phyloP scores from a whole-genome alignment of 345 rosid species.

The Ceriops decandra region DNA sequence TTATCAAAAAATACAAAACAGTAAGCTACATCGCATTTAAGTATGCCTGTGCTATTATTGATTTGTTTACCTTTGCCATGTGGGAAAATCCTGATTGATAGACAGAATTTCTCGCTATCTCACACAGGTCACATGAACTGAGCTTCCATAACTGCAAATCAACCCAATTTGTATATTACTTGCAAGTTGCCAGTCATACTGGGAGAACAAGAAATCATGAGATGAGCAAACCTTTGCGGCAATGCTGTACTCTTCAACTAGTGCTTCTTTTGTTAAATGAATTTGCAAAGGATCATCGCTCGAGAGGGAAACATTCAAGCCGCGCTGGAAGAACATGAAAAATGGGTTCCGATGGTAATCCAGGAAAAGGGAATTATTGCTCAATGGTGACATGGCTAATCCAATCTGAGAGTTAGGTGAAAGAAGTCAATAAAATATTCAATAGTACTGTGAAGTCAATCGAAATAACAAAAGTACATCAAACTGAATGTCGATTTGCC shows the following conservation, averaged over 20 bases:
- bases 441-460: not conserved
- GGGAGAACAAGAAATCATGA: not conserved
- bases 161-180: not conserved
- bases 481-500: not conserved
- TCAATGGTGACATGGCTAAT: slow-evolving; percentile 52
- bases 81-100: slow-evolving; percentile 53
- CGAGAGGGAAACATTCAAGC: slow-evolving; percentile 52
- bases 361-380: slow-evolving; percentile 58
- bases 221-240: slow-evolving; percentile 44
- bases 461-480: not conserved
- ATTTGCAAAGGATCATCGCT: slow-evolving; percentile 55
- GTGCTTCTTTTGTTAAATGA: slow-evolving; percentile 53
- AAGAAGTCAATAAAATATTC: not conserved
- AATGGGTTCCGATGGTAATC: slow-evolving; percentile 51
- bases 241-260: slow-evolving; percentile 54
- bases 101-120: slow-evolving; percentile 55
- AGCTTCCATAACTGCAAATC: slow-evolving; percentile 48
- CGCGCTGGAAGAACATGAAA: slow-evolving; percentile 46
- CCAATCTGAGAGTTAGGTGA: slow-evolving; percentile 31
- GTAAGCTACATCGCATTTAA: not conserved
- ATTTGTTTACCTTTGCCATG: slow-evolving; percentile 33
- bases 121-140: slow-evolving; percentile 53
- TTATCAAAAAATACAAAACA: not conserved
- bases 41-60: not conserved
- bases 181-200: not conserved